Evolutionary conservation across 495 filamentous ascomycete species (phyloP), one percentile per base, ranked within the genome.

Genomic region (Penicillium waksmanii): DNA sequence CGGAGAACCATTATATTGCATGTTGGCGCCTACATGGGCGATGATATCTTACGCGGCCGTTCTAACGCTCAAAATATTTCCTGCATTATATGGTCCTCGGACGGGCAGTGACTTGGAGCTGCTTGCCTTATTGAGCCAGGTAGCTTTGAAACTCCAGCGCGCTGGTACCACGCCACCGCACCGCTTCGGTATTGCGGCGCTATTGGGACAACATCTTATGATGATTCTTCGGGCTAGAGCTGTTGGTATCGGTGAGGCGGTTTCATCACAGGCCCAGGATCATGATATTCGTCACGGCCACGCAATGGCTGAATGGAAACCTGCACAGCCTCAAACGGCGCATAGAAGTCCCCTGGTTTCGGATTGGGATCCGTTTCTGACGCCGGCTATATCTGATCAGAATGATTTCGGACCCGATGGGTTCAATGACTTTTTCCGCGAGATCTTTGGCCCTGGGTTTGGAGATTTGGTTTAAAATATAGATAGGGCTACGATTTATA

Each of bases 11-110:
- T 27, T 70, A 27, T 72, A 70, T 19, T 68, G 65, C 36, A 68
- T 72, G 67, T 57, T 72, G 17, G 63, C 70, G n/a, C 69, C 69
- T 3, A 72, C 70, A 6, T 70, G 70, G 67, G 70, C 67, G 2
- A 72, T 72, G 67, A 68, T 72, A 35, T 65, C 70, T 0, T 70
- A 70, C 25, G 67, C 65, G 0, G 67, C 61, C 0, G 63, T 72
- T 2, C 42, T 70, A 12, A 55, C 67, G 2, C 38, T 72, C 4
- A 65, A 64, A 43, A 19, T 72, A 8, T 70, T 68, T 4, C 67
- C 67, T 0, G 12, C 21, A 9, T 31, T 66, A 27, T 57, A 63
- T 53, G 61, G 59, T 0, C 44, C 61, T 6, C 56, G 57, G 3
- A 18, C 17, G 4, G 42, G 42, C 42, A 44, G 42, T 44, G 42